phyloP scores from a whole-genome alignment of 768 basidiomycete genomes.

The Leucosporidium yakuticum region DNA sequence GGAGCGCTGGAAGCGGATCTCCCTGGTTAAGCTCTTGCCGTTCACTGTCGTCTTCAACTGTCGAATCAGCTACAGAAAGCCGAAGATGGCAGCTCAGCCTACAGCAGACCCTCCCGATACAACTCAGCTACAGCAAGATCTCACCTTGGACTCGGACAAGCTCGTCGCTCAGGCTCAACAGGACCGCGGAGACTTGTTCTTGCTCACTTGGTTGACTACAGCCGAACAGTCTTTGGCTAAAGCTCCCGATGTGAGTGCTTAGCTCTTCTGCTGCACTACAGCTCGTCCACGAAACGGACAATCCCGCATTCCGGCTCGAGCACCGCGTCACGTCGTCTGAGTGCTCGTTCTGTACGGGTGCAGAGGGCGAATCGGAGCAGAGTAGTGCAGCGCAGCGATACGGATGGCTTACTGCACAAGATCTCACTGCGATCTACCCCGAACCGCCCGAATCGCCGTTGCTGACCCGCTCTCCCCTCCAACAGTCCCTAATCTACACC shows the following conservation, averaged over 20 bases:
- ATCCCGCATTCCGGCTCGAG: not conserved
- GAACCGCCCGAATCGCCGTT: too few relatives aligned
- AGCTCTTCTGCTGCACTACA: not conserved
- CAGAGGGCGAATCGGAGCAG: too few relatives aligned
- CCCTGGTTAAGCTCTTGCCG: too few relatives aligned
- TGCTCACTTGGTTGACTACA: slow-evolving; percentile 74
- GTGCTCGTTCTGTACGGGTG: too few relatives aligned
- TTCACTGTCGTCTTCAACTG: too few relatives aligned
- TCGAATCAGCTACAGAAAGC: not conserved
- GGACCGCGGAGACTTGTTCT: slow-evolving; percentile 72
- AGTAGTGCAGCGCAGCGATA: too few relatives aligned
- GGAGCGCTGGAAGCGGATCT: too few relatives aligned
- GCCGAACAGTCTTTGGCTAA: slow-evolving; percentile 57
- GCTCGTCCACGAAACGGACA: too few relatives aligned
- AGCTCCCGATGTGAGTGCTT: slow-evolving; percentile 52
- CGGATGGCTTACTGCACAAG: too few relatives aligned
- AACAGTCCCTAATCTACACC: slow-evolving; percentile 63
- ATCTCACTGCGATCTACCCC: too few relatives aligned
- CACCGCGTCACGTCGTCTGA: too few relatives aligned
- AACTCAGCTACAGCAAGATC: not conserved
- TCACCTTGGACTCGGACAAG: slow-evolving; percentile 15
- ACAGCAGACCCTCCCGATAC: not conserved
- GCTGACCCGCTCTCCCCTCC: not conserved
- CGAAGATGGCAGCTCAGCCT: not conserved
- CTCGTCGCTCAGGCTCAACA: slow-evolving; percentile 43